Evolutionary conservation across 148 eudicot genomes (phyloP).

Genomic region (Drosera capensis): DNA sequence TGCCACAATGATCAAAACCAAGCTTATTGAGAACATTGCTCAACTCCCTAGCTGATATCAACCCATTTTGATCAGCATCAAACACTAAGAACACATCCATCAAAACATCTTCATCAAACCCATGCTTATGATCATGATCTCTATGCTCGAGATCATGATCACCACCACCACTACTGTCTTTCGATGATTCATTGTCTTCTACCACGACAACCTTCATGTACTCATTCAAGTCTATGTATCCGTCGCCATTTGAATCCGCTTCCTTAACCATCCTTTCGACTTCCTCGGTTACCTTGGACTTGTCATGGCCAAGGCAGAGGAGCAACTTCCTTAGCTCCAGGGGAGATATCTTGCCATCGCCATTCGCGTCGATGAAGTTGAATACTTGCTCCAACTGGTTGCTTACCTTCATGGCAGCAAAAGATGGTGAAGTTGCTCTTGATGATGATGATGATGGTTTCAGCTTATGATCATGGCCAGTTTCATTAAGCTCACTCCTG

Average conservation of each 20-base stretch:
- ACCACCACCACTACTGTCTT: slow-evolving; percentile 23
- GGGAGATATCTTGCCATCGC: slow-evolving; percentile 49
- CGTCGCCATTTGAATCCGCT: slow-evolving; percentile 52
- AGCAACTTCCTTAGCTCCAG: slow-evolving; percentile 39
- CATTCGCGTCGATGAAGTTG: slow-evolving; percentile 45
- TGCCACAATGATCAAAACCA: slow-evolving; percentile 28
- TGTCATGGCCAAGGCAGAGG: slow-evolving; percentile 30
- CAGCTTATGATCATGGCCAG: neutral
- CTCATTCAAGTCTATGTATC: slow-evolving; percentile 48
- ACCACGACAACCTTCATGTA: slow-evolving; percentile 38
- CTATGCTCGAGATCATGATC: neutral
- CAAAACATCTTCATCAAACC: no score
- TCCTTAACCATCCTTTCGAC: slow-evolving; percentile 28
- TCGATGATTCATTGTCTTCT: slow-evolving; percentile 25
- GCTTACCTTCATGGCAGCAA: slow-evolving; percentile 25
- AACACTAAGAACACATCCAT: no score
- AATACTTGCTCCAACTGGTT: slow-evolving; percentile 45
- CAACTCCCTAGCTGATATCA: slow-evolving; percentile 27
- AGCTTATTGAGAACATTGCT: no score
- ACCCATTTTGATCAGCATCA: neutral
- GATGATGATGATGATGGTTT: neutral
- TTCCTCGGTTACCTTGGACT: slow-evolving; percentile 26
- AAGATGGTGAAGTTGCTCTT: slow-evolving; percentile 19
- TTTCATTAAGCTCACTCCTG: slow-evolving; percentile 4
- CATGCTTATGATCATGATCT: neutral